phyloP scores from a whole-genome alignment of 129 eudicot species.

The Chrysanthemum lavandulifolium region DNA sequence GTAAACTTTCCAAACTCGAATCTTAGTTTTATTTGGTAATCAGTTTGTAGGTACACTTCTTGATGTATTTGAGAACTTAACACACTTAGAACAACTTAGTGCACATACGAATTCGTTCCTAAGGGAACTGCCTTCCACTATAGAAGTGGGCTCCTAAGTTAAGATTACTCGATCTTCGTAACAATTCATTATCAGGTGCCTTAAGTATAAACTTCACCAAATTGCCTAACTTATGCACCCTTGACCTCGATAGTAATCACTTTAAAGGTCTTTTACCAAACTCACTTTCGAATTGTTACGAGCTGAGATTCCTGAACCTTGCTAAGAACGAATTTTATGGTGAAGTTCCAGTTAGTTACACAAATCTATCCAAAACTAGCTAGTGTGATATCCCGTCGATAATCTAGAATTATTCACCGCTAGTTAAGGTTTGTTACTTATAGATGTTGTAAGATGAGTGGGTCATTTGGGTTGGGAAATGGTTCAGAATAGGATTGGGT shows the following conservation, averaged over 20 bases:
- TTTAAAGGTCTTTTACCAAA: constrained; percentile 60
- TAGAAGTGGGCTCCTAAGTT: constrained; percentile 53
- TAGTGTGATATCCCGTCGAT: too few species aligned
- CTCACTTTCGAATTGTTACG: constrained; percentile 69
- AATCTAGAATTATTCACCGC: too few species aligned
- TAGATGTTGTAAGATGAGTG: too few species aligned
- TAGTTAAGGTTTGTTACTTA: too few species aligned
- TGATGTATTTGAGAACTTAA: constrained; percentile 65
- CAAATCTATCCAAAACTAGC: constrained; percentile 45
- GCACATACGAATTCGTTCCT: constrained; percentile 70
- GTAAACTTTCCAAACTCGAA: constrained; percentile 73
- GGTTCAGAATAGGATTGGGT: too few species aligned
- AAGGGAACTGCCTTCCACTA: constrained; percentile 75
- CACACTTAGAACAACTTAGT: constrained; percentile 45
- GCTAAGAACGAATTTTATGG: constrained; percentile 77
- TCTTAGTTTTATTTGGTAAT: constrained; percentile 49
- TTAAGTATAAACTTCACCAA: constrained; percentile 57
- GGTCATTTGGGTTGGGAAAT: too few species aligned
- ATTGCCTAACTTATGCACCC: constrained; percentile 50
- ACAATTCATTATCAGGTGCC: constrained; percentile 69
- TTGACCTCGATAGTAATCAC: constrained; percentile 81
- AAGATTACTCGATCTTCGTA: constrained; percentile 74
- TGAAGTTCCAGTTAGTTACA: constrained; percentile 58
- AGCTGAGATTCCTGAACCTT: constrained; percentile 61
- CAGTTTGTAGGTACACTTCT: constrained; percentile 70